Conservation (phyloP, 1,284 basidiomycete species). For the Cystobasidium sp. region DNA sequence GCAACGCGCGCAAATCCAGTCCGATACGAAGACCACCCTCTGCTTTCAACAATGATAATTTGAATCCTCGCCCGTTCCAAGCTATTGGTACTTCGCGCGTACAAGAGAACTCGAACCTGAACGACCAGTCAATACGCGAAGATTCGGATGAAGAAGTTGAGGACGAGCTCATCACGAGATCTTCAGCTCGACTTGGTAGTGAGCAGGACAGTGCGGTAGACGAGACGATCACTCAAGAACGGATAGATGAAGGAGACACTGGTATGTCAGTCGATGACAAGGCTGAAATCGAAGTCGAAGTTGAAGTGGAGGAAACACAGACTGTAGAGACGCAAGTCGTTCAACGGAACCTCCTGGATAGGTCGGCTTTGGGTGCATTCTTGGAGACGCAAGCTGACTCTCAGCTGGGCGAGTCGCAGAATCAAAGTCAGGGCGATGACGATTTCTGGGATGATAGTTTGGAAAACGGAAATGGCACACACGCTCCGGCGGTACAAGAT, state of each 20-base stretch:
- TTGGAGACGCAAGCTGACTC: constrained; percentile 9
- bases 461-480: neutral
- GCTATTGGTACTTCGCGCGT: neutral
- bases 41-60: neutral
- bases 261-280: constrained; percentile 2
- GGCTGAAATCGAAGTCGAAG: constrained; percentile 15
- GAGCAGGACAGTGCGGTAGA: neutral
- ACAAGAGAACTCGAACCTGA: neutral
- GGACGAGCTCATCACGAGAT: neutral
- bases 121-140: neutral
- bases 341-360: constrained; percentile 1
- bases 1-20: constrained; percentile 1
- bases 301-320: neutral
- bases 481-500: neutral
- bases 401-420: neutral
- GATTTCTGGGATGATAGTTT: neutral
- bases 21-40: neutral
- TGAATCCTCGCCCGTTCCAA: too few relatives aligned
- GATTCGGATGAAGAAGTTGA: constrained; percentile 14
- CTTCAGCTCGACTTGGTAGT: neutral
- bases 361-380: constrained; percentile 7
- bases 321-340: constrained; percentile 4
- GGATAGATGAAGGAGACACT: neutral
- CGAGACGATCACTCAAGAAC: too few relatives aligned
- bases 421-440: neutral